Evolutionary conservation across 2,329 filamentous ascomycete genomes (phyloP).

Genomic region (Phoma sp.): DNA sequence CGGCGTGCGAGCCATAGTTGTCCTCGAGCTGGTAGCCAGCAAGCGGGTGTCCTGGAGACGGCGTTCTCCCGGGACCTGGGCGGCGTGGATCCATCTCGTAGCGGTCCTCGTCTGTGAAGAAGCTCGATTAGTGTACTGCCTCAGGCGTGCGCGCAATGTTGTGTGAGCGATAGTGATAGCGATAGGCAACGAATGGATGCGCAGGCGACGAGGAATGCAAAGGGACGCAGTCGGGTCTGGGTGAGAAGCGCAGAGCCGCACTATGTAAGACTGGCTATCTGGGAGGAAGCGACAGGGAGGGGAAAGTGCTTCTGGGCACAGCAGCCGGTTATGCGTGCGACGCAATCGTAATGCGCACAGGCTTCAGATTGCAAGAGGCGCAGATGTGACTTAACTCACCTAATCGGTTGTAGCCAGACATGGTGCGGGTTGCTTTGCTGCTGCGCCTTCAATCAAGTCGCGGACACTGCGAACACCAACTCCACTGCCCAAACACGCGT

Average conservation of each 20-base stretch:
- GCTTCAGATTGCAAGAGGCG: conserved; percentile 11
- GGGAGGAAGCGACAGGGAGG: conserved; percentile 11
- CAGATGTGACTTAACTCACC: conserved; percentile 37
- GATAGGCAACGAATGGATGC: conserved; percentile 19
- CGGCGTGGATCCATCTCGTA: conserved; percentile 61
- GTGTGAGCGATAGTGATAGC: conserved; percentile 5
- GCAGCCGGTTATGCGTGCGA: conserved; percentile 16
- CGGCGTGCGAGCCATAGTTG: conserved; percentile 63
- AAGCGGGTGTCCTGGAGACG: conserved; percentile 77
- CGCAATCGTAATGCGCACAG: conserved; percentile 17
- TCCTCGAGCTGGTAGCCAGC: conserved; percentile 85
- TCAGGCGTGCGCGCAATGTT: conserved; percentile 21
- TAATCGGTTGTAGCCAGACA: conserved; percentile 47
- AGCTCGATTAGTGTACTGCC: conserved; percentile 26
- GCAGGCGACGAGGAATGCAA: conserved; percentile 15
- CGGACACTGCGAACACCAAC: conserved; percentile 26
- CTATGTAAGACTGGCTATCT: conserved; percentile 5
- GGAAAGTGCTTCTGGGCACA: conserved; percentile 22
- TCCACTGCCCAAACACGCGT: conserved; percentile 26
- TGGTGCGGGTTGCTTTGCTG: conserved; percentile 25
- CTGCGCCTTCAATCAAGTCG: conserved; percentile 32
- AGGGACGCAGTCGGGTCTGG: conserved; percentile 7
- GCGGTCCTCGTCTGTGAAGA: conserved; percentile 33
- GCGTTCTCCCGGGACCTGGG: conserved; percentile 58
- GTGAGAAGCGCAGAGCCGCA: conserved; percentile 4